phyloP scores from a whole-genome alignment of 176 grass and related monocot genomes.

The bread wheat (Triticum aestivum) region DNA sequence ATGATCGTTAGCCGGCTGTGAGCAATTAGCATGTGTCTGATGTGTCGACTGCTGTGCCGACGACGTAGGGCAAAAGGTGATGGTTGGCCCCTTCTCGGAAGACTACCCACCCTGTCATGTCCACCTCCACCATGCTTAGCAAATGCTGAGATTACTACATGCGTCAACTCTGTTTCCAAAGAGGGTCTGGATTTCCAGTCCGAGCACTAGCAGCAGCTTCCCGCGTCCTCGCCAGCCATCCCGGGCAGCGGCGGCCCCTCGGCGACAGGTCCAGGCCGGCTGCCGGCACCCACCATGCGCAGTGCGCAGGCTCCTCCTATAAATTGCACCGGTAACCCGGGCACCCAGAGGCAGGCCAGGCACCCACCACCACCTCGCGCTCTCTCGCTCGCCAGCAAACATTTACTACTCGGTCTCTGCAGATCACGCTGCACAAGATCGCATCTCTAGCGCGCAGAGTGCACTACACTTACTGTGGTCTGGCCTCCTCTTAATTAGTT shows the following conservation, averaged over 20 bases:
- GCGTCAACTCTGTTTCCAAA: not conserved
- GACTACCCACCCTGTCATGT: not conserved
- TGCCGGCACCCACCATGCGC: not conserved
- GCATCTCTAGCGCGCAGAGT: not conserved
- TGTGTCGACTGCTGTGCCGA: no score
- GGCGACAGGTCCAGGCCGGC: not conserved
- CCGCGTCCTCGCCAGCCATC: not conserved
- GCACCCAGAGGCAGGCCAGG: not conserved
- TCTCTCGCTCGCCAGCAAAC: no score
- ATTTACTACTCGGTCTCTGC: not conserved
- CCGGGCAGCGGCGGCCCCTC: not conserved
- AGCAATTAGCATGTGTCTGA: not conserved
- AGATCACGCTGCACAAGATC: not conserved
- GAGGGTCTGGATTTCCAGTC: not conserved
- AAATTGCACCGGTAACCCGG: constrained; percentile 1
- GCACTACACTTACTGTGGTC: not conserved
- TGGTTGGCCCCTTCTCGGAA: not conserved
- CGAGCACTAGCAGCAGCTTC: not conserved
- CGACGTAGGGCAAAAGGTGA: not conserved
- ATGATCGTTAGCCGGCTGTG: not conserved
- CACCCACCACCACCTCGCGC: not conserved
- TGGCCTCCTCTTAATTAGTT: not conserved
- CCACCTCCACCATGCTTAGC: not conserved
- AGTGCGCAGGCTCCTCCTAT: not conserved
- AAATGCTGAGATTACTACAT: not conserved